Evolutionary conservation across 192 early-diverging fungal species (phyloP).

Genomic region (Rhizoclosmatium globosum): DNA sequence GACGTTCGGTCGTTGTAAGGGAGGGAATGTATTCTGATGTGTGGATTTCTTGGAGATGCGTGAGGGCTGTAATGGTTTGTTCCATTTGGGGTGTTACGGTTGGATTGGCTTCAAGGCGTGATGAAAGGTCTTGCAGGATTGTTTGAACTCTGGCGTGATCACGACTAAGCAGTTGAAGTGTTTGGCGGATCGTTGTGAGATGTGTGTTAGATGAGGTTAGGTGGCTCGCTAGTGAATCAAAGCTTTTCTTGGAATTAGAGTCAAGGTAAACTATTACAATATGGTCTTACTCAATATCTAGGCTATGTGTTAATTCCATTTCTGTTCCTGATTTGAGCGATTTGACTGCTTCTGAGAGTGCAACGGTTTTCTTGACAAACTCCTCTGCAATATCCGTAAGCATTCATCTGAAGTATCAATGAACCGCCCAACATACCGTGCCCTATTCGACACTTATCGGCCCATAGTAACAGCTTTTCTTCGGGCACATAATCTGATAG

Average conservation of each 20-base stretch:
- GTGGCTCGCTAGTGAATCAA: conserved; percentile 24
- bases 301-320: conserved; percentile 25
- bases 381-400: conserved; percentile 31
- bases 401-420: not conserved
- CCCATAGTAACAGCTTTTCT: conserved; percentile 51
- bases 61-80: conserved; percentile 44
- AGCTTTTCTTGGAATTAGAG: conserved; percentile 16
- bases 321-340: conserved; percentile 44
- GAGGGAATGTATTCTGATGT: conserved; percentile 48
- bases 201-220: conserved; percentile 23
- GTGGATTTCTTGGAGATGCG: conserved; percentile 52
- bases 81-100: not conserved
- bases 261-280: not conserved
- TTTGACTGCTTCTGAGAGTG: conserved; percentile 38
- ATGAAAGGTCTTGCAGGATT: conserved; percentile 36
- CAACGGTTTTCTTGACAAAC: conserved; percentile 40
- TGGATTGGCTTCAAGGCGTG: not conserved
- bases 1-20: conserved; percentile 35
- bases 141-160: conserved; percentile 46
- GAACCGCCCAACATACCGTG: conserved; percentile 38
- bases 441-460: conserved; percentile 50
- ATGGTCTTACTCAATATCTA: conserved; percentile 44
- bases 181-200: conserved; percentile 11
- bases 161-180: conserved; percentile 8
- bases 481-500: conserved; percentile 55